These are phyloP conservation scores for Ascosphaera pollenicola DNA, from an alignment of 2,329 filamentous ascomycete species.

Conservation along the genomic window DNA sequence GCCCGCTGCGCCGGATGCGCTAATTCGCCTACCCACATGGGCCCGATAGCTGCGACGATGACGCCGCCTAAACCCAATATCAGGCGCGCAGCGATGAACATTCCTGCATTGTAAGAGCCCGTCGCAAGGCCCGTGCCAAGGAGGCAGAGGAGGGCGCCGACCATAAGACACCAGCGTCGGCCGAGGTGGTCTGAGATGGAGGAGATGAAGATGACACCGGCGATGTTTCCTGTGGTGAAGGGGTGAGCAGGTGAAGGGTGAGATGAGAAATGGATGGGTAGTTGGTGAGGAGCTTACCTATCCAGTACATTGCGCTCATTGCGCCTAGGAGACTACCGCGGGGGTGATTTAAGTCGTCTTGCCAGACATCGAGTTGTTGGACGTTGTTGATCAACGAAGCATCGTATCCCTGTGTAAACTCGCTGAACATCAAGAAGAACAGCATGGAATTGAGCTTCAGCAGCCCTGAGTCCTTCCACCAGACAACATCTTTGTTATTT, in stretches of 20 bases:
- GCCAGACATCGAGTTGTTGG: slow-evolving; percentile 1
- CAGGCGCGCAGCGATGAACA: slow-evolving; percentile 13
- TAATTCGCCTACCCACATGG: slow-evolving; percentile 17
- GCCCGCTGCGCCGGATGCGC: slow-evolving; percentile 16
- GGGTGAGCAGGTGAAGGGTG: slow-evolving; percentile 5
- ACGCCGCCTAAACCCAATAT: slow-evolving; percentile 13
- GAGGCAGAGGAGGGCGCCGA: neutral
- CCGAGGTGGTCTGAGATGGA: slow-evolving; percentile 29
- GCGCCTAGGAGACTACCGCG: slow-evolving; percentile 1
- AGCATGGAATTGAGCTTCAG: slow-evolving; percentile 1
- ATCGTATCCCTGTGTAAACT: slow-evolving; percentile 2
- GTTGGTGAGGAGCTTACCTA: slow-evolving; percentile 1
- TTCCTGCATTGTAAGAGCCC: neutral
- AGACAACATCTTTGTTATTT: slow-evolving; percentile 1
- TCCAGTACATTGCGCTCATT: slow-evolving; percentile 1
- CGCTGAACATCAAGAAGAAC: slow-evolving; percentile 2
- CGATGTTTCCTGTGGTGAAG: slow-evolving; percentile 3
- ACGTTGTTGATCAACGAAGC: slow-evolving; percentile 2
- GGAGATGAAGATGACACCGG: slow-evolving; percentile 4
- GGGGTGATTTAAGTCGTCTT: slow-evolving; percentile 1
- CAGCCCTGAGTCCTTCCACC: slow-evolving; percentile 1
- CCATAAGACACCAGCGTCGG: slow-evolving; percentile 29
- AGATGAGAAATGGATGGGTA: slow-evolving; percentile 3
- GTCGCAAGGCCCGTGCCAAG: neutral
- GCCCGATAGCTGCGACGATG: slow-evolving; percentile 10